A percentile compares a stretch with the other conserved stretches of the same genome.
These are phyloP conservation scores for Candida montana DNA, from an alignment of 805 yeast genomes.

Conservation along the genomic window DNA sequence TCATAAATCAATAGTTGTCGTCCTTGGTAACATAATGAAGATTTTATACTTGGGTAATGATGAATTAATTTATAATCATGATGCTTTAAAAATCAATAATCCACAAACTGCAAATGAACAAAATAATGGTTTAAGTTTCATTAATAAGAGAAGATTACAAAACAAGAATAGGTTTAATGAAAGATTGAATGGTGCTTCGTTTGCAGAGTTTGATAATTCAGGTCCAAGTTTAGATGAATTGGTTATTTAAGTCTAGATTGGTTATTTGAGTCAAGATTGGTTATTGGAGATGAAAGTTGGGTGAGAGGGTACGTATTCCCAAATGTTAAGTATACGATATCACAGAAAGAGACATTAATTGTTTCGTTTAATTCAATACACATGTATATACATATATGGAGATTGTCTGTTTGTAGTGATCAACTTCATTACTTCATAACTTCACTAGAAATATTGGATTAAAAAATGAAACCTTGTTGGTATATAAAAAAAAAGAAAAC, in stretches of 20 bases:
- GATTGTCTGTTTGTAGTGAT: neutral
- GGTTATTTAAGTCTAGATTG: conserved; percentile 6
- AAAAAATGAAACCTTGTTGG: neutral
- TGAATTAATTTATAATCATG: conserved; percentile 58
- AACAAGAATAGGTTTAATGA: conserved; percentile 11
- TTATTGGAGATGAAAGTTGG: too few relatives aligned
- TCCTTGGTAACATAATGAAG: conserved; percentile 69
- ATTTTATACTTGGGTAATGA: conserved; percentile 73
- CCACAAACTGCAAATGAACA: conserved; percentile 25
- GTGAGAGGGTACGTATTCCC: too few relatives aligned
- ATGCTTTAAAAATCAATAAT: conserved; percentile 31
- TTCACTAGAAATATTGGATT: neutral
- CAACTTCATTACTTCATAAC: too few relatives aligned
- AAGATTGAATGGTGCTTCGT: conserved; percentile 14
- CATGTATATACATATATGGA: too few relatives aligned
- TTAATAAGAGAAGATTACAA: conserved; percentile 39
- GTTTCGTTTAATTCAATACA: too few relatives aligned
- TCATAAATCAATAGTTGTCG: conserved; percentile 68
- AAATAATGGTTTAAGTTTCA: conserved; percentile 45
- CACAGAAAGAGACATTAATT: too few relatives aligned
- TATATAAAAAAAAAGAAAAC: neutral
- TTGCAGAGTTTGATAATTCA: conserved; percentile 16
- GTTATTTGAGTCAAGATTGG: too few relatives aligned
- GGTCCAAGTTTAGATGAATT: conserved; percentile 22
- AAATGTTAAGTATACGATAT: too few relatives aligned